Evolutionary conservation across 768 basidiomycete species (phyloP).

Genomic region (Podaxis sp.): DNA sequence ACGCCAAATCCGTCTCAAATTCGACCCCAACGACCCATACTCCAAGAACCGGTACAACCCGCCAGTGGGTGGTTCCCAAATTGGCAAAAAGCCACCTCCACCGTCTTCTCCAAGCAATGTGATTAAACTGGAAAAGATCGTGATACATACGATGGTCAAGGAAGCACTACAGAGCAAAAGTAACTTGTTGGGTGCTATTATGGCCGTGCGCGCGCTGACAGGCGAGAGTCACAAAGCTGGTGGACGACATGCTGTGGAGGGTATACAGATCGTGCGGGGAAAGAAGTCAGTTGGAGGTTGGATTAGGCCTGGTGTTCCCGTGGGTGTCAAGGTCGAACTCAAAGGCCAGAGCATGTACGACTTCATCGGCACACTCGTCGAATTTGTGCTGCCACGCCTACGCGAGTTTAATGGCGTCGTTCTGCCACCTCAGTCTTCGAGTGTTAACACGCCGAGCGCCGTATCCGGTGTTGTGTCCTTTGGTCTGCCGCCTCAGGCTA

Average conservation of each 20-base stretch:
- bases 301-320: constrained; percentile 79
- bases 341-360: constrained; percentile 94
- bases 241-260: constrained; percentile 65
- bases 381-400: constrained; percentile 93
- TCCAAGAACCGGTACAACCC: constrained; percentile 75
- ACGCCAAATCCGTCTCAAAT: constrained; percentile 62
- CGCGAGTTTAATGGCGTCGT: constrained; percentile 86
- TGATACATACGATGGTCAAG: constrained; percentile 85
- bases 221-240: constrained; percentile 79
- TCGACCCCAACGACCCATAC: constrained; percentile 82
- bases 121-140: constrained; percentile 77
- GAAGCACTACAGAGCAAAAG: constrained; percentile 70
- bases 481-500: constrained; percentile 79
- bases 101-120: constrained; percentile 69
- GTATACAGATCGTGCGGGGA: constrained; percentile 76
- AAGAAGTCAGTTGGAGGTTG: constrained; percentile 76
- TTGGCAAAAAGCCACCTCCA: constrained; percentile 67
- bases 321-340: constrained; percentile 88
- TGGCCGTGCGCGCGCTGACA: constrained; percentile 83
- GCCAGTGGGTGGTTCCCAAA: constrained; percentile 67
- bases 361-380: constrained; percentile 83
- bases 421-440: constrained; percentile 74
- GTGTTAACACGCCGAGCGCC: constrained; percentile 68
- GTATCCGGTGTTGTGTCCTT: constrained; percentile 89
- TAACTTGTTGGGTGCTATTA: constrained; percentile 79